phyloP scores from a whole-genome alignment of 2,329 filamentous ascomycete genomes.

The Fusarium compactum region DNA sequence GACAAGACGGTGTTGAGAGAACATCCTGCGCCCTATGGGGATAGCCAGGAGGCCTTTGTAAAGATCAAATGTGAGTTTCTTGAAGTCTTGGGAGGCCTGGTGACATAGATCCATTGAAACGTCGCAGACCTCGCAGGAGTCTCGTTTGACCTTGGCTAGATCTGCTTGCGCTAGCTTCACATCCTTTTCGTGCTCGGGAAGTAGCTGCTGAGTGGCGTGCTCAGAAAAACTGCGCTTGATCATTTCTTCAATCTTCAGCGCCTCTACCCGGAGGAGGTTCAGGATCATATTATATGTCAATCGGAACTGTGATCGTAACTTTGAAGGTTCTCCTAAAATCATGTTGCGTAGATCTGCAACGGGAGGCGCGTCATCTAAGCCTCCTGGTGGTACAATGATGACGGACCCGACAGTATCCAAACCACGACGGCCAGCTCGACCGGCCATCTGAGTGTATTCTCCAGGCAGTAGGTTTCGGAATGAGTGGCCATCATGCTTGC shows the following conservation, averaged over 20 bases:
- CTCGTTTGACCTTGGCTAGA: slow-evolving; percentile 88
- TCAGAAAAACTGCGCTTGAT: slow-evolving; percentile 99
- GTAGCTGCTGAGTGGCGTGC: slow-evolving; percentile 92
- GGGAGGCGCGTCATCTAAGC: slow-evolving; percentile 87
- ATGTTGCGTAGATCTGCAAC: slow-evolving; percentile 87
- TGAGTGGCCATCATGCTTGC: slow-evolving; percentile 93
- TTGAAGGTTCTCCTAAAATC: slow-evolving; percentile 96
- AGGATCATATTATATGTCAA: slow-evolving; percentile 99
- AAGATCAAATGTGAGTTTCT: slow-evolving; percentile 82
- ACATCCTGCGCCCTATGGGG: slow-evolving; percentile 84
- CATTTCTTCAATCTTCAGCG: slow-evolving; percentile 99
- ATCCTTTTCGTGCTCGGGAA: slow-evolving; percentile 95
- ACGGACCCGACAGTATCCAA: slow-evolving; percentile 93
- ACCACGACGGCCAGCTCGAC: slow-evolving; percentile 90
- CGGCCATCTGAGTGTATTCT: slow-evolving; percentile 99
- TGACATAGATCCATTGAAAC: slow-evolving; percentile 84
- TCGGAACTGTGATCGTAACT: slow-evolving; percentile 94
- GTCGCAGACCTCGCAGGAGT: slow-evolving; percentile 86
- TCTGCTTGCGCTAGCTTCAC: slow-evolving; percentile 93
- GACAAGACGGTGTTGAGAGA: slow-evolving; percentile 79
- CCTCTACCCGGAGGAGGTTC: slow-evolving; percentile 93
- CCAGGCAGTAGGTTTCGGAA: slow-evolving; percentile 93
- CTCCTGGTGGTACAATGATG: slow-evolving; percentile 86
- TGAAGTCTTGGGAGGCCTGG: slow-evolving; percentile 82
- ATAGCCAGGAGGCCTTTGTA: slow-evolving; percentile 82